Evolutionary conservation across 345 rosid species (phyloP).

Genomic region (Populus pruinosa): DNA sequence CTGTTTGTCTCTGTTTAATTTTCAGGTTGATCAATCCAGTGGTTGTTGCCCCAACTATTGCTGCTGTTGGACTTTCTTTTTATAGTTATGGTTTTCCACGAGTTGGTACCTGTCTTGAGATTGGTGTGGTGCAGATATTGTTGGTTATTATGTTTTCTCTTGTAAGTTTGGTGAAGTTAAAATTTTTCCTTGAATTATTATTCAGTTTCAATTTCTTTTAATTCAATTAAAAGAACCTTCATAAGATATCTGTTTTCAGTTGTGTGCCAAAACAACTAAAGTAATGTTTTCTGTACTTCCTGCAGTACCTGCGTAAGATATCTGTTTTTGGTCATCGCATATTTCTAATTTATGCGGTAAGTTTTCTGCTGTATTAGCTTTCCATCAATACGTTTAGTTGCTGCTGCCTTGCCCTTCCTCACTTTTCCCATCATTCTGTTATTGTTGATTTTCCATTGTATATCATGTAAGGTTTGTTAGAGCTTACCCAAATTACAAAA

Average conservation of each 20-base stretch:
- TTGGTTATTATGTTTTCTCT: slow-evolving; percentile 86
- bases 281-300: slow-evolving; percentile 2
- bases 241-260: neutral
- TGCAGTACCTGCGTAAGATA: slow-evolving; percentile 95
- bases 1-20: slow-evolving; percentile 12
- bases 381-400: neutral
- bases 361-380: slow-evolving; percentile 14
- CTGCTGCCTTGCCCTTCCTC: neutral
- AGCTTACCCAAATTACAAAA: neutral
- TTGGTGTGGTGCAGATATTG: slow-evolving; percentile 76
- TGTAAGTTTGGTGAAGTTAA: slow-evolving; percentile 47
- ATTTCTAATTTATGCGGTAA: slow-evolving; percentile 91
- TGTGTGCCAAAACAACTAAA: slow-evolving; percentile 18
- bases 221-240: too few species aligned
- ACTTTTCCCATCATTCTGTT: neutral
- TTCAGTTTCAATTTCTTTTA: neutral
- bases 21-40: slow-evolving; percentile 93
- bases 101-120: slow-evolving; percentile 89
- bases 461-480: neutral
- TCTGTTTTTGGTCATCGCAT: slow-evolving; percentile 88
- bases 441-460: neutral
- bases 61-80: slow-evolving; percentile 96
- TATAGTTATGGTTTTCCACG: slow-evolving; percentile 90
- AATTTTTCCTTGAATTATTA: neutral
- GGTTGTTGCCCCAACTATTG: slow-evolving; percentile 96